A percentile compares a stretch with the other conserved stretches of the same genome.
Conservation (phyloP, 352 stramenopile genomes). For the Phytophthora pluvialis region DNA sequence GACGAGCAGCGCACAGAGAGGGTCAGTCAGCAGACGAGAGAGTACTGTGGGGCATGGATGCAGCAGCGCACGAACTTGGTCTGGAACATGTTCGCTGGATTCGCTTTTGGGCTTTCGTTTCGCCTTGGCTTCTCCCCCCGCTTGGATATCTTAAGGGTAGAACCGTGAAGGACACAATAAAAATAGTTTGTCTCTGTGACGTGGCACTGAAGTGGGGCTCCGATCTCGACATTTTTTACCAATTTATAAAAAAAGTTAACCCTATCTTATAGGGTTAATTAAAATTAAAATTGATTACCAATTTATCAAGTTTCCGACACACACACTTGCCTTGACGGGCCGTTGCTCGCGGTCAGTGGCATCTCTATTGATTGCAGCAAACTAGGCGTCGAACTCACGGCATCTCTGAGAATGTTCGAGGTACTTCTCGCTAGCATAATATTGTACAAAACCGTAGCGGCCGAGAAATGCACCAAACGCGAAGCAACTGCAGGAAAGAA, state of each 20-base stretch:
- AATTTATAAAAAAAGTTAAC: no score
- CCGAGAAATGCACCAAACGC: no score
- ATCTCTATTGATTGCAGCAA: no score
- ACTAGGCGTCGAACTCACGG: no score
- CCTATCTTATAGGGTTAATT: no score
- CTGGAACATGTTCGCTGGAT: conserved; percentile 56
- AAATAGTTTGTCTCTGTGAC: conserved; percentile 1
- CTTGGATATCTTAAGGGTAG: conserved; percentile 42
- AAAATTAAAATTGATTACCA: no score
- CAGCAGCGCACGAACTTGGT: conserved; percentile 50
- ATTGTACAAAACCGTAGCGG: no score
- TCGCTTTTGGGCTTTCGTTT: conserved; percentile 20
- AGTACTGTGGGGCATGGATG: not conserved
- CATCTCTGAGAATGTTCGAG: not conserved
- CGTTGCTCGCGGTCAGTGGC: not conserved
- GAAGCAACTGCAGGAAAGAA: no score
- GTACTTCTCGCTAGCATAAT: not conserved
- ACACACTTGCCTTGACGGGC: no score
- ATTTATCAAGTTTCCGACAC: no score
- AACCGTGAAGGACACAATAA: conserved; percentile 30
- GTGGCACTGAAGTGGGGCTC: not conserved
- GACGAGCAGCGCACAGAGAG: not conserved
- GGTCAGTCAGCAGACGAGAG: not conserved
- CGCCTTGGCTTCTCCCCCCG: conserved; percentile 35
- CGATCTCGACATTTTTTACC: no score